Percentiles rank a stretch among this genome's conserved stretches.
Evolutionary conservation across 768 basidiomycete genomes (phyloP).

Genomic region (Polyporus arcularius): DNA sequence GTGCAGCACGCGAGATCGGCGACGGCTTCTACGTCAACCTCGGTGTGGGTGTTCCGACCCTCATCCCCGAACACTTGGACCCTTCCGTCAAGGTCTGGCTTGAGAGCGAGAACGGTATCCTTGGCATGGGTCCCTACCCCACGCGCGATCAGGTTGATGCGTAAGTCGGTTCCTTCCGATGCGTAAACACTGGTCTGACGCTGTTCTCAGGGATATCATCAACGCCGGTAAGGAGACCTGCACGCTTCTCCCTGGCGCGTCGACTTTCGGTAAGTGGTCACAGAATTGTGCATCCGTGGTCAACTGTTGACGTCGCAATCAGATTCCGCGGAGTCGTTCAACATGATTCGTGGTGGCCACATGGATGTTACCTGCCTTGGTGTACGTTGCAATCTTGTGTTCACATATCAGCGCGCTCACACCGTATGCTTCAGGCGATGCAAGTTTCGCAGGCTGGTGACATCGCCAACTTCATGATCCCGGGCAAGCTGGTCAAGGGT

Average conservation of each 20-base stretch:
- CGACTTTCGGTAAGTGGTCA: conserved; percentile 70
- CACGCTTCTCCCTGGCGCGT: conserved; percentile 86
- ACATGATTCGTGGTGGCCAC: conserved; percentile 96
- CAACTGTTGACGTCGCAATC: conserved; percentile 9
- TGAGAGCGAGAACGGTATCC: conserved; percentile 87
- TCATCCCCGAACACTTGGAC: conserved; percentile 74
- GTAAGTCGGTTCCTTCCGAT: conserved; percentile 44
- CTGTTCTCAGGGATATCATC: conserved; percentile 67
- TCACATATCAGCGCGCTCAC: not conserved
- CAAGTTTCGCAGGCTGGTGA: conserved; percentile 90
- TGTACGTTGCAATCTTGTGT: conserved; percentile 44
- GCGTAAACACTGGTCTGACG: not conserved
- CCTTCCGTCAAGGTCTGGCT: conserved; percentile 78
- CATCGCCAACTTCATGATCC: conserved; percentile 97
- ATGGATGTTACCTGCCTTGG: conserved; percentile 90
- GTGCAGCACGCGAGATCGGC: conserved; percentile 84
- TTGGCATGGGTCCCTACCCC: conserved; percentile 87
- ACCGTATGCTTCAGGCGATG: conserved; percentile 65
- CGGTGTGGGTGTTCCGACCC: conserved; percentile 86
- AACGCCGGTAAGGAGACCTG: conserved; percentile 94
- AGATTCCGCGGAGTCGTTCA: conserved; percentile 91
- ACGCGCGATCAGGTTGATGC: conserved; percentile 75
- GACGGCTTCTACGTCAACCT: conserved; percentile 87
- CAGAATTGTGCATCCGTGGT: not conserved
- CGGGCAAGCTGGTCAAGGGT: conserved; percentile 88